Percentiles rank a stretch among this genome's conserved stretches.
Conservation (phyloP, 2,329 filamentous ascomycete genomes). For the Byssochlamys sp. region DNA sequence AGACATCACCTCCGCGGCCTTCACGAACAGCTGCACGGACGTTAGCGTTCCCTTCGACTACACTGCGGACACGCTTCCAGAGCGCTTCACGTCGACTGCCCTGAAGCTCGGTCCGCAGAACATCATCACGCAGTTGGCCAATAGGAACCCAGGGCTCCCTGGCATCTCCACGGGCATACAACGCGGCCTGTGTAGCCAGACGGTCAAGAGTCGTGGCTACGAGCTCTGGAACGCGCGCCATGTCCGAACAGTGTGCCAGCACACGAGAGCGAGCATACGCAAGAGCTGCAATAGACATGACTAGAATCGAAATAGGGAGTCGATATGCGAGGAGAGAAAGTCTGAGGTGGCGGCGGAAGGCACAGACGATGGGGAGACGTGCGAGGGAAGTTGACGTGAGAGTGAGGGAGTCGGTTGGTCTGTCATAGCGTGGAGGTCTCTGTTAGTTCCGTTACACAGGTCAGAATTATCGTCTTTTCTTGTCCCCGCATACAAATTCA, state of each 20-base stretch:
- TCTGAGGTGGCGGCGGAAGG: slow-evolving; percentile 38
- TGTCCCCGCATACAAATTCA: slow-evolving; percentile 6
- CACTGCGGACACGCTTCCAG: slow-evolving; percentile 70
- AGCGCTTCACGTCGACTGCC: slow-evolving; percentile 66
- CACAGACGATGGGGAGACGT: slow-evolving; percentile 66
- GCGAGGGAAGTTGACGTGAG: slow-evolving; percentile 84
- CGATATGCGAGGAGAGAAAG: slow-evolving; percentile 42
- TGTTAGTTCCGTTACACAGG: slow-evolving; percentile 65
- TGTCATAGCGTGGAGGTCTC: slow-evolving; percentile 62
- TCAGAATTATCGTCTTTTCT: slow-evolving; percentile 34
- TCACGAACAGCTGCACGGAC: slow-evolving; percentile 68
- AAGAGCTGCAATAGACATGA: slow-evolving; percentile 36
- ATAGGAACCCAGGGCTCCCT: slow-evolving; percentile 75
- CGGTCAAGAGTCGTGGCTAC: slow-evolving; percentile 77
- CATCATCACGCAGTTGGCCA: slow-evolving; percentile 81
- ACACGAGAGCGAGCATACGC: slow-evolving; percentile 59
- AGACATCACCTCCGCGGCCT: slow-evolving; percentile 46
- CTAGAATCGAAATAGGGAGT: slow-evolving; percentile 42
- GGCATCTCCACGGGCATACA: slow-evolving; percentile 57
- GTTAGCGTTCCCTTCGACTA: slow-evolving; percentile 91
- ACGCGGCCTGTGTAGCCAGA: slow-evolving; percentile 70
- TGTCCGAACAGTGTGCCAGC: slow-evolving; percentile 53
- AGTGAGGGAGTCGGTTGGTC: slow-evolving; percentile 57
- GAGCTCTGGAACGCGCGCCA: slow-evolving; percentile 66
- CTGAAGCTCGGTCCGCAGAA: slow-evolving; percentile 71